These are phyloP conservation scores for Neolecta irregularis DNA, from an alignment of 1,139 yeast genomes.

Conservation along the genomic window DNA sequence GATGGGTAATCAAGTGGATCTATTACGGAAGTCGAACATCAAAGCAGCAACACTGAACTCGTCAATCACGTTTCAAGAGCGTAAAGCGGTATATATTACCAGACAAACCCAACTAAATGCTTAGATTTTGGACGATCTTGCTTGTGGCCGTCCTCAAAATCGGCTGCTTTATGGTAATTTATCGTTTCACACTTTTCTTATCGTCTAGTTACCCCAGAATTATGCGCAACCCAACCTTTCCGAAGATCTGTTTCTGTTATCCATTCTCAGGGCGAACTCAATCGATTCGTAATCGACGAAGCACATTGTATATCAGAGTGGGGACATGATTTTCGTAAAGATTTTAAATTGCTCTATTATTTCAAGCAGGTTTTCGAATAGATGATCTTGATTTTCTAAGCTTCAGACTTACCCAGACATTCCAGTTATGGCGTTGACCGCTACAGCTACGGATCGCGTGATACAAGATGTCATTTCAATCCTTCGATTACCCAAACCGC, in stretches of 20 bases:
- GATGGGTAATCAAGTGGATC: slow-evolving; percentile 84
- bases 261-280: slow-evolving; percentile 14
- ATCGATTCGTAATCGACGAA: slow-evolving; percentile 67
- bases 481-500: slow-evolving; percentile 16
- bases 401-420: slow-evolving; percentile 34
- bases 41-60: slow-evolving; percentile 36
- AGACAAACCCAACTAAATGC: neutral
- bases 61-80: slow-evolving; percentile 13
- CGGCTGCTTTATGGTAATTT: slow-evolving; percentile 38
- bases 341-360: slow-evolving; percentile 55
- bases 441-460: slow-evolving; percentile 41
- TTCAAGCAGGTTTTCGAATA: slow-evolving; percentile 40
- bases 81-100: slow-evolving; percentile 7
- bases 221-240: slow-evolving; percentile 19
- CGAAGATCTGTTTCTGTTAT: slow-evolving; percentile 16
- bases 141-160: slow-evolving; percentile 16
- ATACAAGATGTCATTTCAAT: slow-evolving; percentile 17
- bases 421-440: slow-evolving; percentile 78
- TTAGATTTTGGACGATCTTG: slow-evolving; percentile 16
- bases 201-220: slow-evolving; percentile 52
- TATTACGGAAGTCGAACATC: slow-evolving; percentile 42
- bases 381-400: neutral
- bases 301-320: slow-evolving; percentile 88
- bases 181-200: neutral
- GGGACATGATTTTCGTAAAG: slow-evolving; percentile 87